Base-by-base conservation (phyloP, 2,329 filamentous ascomycete species). In the Bretziella fagacearum region DNA sequence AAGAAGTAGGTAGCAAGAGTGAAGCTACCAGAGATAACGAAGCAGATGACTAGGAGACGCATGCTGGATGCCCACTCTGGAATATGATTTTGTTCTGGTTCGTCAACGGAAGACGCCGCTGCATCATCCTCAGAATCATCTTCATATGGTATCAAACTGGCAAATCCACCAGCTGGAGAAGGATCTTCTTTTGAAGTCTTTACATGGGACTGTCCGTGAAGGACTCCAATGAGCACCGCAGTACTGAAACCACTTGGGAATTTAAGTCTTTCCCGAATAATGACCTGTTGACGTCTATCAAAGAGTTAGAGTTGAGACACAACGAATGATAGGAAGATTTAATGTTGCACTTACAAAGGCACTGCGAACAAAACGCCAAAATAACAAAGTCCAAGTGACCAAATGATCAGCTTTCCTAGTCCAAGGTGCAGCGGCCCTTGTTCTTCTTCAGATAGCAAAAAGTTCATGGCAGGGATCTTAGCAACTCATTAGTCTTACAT, bases 281-380 rank as follows among this genome's bases (percentile, higher is more conserved):
- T 93, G 47, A 96, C 87, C 63, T 98, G 85, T 48, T 78, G 81
- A 40, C 91, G 73, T 47, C 70, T 74, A 22, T 13, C 25, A 13
- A 30, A 43, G 35, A 26, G 10, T n/a, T 39, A 39, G 35, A 36
- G n/a, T n/a, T n/a, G n/a, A n/a, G n/a, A n/a, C n/a, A n/a, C n/a
- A 36, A 36, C 23, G n/a, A 20, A 20, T 26, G n/a, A 7, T 17
- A 2, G 43, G 3, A 45, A 22, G 48, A 13, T 54, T 23, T 17
- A 17, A 39, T 2, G 18, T 10, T 25, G 25, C 36, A 44, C 65
- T 62, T 59, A 71, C 69, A 96, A 59, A 1, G 91, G 91, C 11
- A 98, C 89, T 0, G 87, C 91, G 65, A 98, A 96, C 1, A 96
- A 80, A 1, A 96, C 91, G 0, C 91, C 91, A 59, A 98, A 98